A percentile compares a stretch with the other conserved stretches of the same genome.
phyloP scores from a whole-genome alignment of 177 flowering plant species.

The Tripterygium wilfordii region DNA sequence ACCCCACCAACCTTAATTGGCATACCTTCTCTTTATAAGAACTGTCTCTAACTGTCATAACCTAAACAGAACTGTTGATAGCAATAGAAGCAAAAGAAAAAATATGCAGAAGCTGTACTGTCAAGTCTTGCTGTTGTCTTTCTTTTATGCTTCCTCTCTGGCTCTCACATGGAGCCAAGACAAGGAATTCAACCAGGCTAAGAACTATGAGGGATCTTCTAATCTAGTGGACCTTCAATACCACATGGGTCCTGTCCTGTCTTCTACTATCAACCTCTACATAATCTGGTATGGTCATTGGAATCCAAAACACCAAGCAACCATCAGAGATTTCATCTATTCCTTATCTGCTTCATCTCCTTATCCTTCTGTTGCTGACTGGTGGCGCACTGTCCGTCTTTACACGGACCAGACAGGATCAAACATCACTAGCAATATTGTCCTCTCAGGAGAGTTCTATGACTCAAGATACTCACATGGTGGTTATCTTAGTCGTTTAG shows the following conservation, averaged over 20 bases:
- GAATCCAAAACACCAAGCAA: constrained; percentile 40
- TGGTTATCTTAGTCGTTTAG: constrained; percentile 35
- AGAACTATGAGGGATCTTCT: constrained; percentile 63
- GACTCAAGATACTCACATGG: constrained; percentile 58
- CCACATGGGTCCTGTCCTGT: constrained; percentile 78
- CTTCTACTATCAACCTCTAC: constrained; percentile 47
- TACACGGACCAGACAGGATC: constrained; percentile 72
- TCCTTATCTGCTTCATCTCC: constrained; percentile 44
- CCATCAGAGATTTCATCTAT: constrained; percentile 47
- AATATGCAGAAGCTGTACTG: constrained; percentile 16
- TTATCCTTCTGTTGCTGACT: constrained; percentile 54
- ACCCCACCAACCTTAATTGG: neutral
- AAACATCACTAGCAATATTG: constrained; percentile 37
- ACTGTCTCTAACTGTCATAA: neutral
- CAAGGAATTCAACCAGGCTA: constrained; percentile 19
- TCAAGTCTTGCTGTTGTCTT: constrained; percentile 14
- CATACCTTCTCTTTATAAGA: constrained; percentile 10
- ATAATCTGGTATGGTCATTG: constrained; percentile 72
- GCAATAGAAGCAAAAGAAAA: constrained; percentile 10
- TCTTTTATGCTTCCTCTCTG: constrained; percentile 12
- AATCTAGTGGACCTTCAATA: constrained; percentile 56
- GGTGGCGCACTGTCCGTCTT: constrained; percentile 64
- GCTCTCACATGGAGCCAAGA: constrained; percentile 24
- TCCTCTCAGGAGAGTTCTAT: constrained; percentile 37
- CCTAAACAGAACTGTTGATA: neutral